Base-by-base conservation (phyloP, 2,329 filamentous ascomycete genomes). In the Apiospora malaysiana region DNA sequence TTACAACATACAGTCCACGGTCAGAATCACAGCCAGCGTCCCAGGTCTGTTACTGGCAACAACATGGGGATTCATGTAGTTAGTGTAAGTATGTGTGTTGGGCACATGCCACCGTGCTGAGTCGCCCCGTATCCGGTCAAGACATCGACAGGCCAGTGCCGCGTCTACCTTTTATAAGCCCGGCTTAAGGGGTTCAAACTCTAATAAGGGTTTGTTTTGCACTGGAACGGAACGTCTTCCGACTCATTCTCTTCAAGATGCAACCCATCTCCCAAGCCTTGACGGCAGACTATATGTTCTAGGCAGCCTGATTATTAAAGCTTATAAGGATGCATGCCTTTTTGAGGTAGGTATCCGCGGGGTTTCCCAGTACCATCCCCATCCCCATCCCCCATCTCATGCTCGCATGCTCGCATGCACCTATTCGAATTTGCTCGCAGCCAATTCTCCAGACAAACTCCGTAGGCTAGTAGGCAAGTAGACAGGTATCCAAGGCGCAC, bases 171-270 rank as follows among this genome's bases (percentile, higher is more conserved):
- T 47, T 21, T 37, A 59, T 40, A 63, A n/a, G 18, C 18, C 37
- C 16, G 32, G 27, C 32, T 40, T 63, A 63, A 63, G 56, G 56
- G 32, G 56, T 63, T 63, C 56, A 40, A 63, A 63, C 56, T 63
- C 56, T 63, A 63, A 63, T 63, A 40, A n/a, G 9, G 18, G 32
- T 32, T 32, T 32, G 42, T 8, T 59, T 37, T 56, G 16, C 21
- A 27, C 51, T 59, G 51, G 56, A 40, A 63, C 56, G 32, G 56
- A 63, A 63, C 18, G 56, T 40, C 56, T 63, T 40, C 56, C 56
- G 56, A 63, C 32, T n/a, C 37, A 63, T 63, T 63, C 27, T 63
- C 56, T 63, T 40, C 56, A 40, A 63, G 56, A 63, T 63, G 56
- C 32, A 63, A 63, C 56, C 27, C 56, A 40, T 63, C 10, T n/a